phyloP scores from a whole-genome alignment of 345 rosid species.

The Bretschneidera sinensis region DNA sequence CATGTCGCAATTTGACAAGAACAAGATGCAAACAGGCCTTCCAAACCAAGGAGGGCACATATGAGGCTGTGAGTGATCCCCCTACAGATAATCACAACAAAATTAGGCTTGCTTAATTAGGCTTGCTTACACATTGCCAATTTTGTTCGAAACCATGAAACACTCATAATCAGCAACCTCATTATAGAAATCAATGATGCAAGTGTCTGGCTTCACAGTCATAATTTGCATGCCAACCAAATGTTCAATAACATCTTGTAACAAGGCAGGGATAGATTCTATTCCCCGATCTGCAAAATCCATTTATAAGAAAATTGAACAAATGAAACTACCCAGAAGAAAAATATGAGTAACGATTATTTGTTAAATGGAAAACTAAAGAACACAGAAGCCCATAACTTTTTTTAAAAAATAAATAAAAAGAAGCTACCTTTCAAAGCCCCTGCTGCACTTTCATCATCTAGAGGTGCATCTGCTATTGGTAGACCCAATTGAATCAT shows the following conservation, averaged over 20 bases:
- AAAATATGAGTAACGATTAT: background rate
- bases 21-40: slow-evolving; percentile 62
- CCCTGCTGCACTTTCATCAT: slow-evolving; percentile 49
- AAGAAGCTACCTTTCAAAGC: slow-evolving; percentile 42
- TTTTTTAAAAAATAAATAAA: background rate
- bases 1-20: slow-evolving; percentile 75
- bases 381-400: no score
- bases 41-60: slow-evolving; percentile 74
- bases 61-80: slow-evolving; percentile 88
- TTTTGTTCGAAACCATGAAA: slow-evolving; percentile 8
- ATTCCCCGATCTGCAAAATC: slow-evolving; percentile 49
- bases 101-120: no score
- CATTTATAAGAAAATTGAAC: slow-evolving; percentile 3
- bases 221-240: slow-evolving; percentile 52
- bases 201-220: slow-evolving; percentile 72
- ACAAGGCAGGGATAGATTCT: slow-evolving; percentile 67
- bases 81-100: slow-evolving; percentile 35
- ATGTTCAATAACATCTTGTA: slow-evolving; percentile 71
- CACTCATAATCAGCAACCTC: slow-evolving; percentile 43
- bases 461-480: slow-evolving; percentile 65
- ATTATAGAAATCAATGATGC: slow-evolving; percentile 74
- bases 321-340: background rate
- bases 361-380: background rate
- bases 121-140: background rate
- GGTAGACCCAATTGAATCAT: slow-evolving; percentile 88